Base-by-base conservation (phyloP, 805 yeast genomes). In the Suhomyces kilbournensis region DNA sequence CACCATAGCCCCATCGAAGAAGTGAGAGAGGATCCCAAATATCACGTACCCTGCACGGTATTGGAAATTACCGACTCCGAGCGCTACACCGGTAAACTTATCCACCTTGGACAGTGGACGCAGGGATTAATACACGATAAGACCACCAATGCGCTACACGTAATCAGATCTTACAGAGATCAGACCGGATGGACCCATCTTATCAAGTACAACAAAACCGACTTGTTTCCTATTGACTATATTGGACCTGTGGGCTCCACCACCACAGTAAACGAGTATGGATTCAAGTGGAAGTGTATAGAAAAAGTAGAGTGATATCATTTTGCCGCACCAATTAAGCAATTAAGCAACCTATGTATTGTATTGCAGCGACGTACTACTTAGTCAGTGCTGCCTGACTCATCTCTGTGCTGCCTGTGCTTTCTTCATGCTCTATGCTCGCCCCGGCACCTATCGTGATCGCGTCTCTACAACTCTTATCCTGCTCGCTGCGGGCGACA, bases 101-200 rank as follows among this genome's bases (percentile, higher is more conserved):
- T 82, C 5, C 61, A 69, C 32, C 62, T 80, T 12, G 86, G 84
- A 4, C 71, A 73, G 44, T 82, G 84, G 83, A 60, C 69, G 2
- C 84, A 81, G 61, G 86, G 83, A 0, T 53, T 82, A 1, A 52
- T 78, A 2, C 74, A 59, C 54, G 66, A 71, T 51, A 57, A 57
- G 34, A 49, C 20, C 25, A 59, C 53, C 5, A 47, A 38, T 12
- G 46, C 53, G 12, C 51, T 50, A 22, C 66, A 70, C 48, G 70
- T 71, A 10, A 52, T 64, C 30, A 59, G 76, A 39, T 56, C 61
- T 7, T 60, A 47, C 47, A 54, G 39, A 34, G 59, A 65, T 46
- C 58, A 55, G 0, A 26, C 25, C 5, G n/a, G 47, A 25, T 69
- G 74, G 72, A 54, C 48, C 19, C 50, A 53, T 19, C 53, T 65